Evolutionary conservation across 768 basidiomycete species (phyloP), one percentile per base, ranked within the genome.

Genomic region (Boletus rex-veris): DNA sequence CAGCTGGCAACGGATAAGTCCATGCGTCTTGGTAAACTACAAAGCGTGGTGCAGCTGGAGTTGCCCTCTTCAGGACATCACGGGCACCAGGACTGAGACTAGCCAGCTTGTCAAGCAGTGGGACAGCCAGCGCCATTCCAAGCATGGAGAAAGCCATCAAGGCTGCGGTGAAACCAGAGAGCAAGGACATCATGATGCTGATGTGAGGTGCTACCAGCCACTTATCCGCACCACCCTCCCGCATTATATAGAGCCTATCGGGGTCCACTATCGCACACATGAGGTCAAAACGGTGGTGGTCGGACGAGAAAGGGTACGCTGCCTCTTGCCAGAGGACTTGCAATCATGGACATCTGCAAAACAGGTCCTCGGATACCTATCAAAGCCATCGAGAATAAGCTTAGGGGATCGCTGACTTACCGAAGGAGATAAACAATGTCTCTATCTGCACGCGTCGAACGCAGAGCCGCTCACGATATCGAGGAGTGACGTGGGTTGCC

Each of bases 21-120:
- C 65, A 81, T 24, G 65, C 60, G 44, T 75, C 74, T 12, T 67
- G 66, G 55, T 76, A 76, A 16, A 68, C 59, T 15, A 74, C 50
- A 40, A 71, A 85, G 61, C 80, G 76, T 24, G 83, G 83, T 5
- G 80, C 73, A 21, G 75, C 74, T 4, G 74, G 73, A 5, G 52
- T 48, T 4, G 58, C 44, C 42, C 42, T 51, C 55, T 52, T 50
- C 39, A 59, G 31, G 9, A 62, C 31, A 30, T 46, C 54, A 33
- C 49, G 52, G 28, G 61, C 61, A 15, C 51, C 36, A 0, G 51
- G 52, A 40, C 52, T 62, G 45, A 62, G 53, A 36, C 39, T 26
- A 16, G 42, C 48, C 36, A 62, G 45, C 43, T 39, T 61, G 14
- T 62, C 48, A 16, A 8, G 53, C 8, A 62, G 56, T 2, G 61